Conservation (phyloP, 306 rosid genomes). For the Medicago truncatula region DNA sequence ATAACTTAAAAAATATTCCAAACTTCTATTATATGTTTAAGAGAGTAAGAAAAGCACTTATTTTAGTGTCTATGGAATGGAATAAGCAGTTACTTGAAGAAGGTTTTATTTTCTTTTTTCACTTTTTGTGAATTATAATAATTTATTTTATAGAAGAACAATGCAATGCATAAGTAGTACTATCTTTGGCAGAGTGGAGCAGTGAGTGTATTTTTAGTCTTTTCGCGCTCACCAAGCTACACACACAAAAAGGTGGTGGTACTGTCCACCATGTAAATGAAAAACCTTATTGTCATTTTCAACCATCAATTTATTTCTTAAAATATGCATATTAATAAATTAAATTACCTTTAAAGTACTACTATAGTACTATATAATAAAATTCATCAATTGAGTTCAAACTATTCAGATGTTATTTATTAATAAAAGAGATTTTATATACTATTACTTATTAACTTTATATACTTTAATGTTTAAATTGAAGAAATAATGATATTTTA, state of each 20-base stretch:
- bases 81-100: slow-evolving; percentile 75
- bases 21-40: slow-evolving; percentile 19
- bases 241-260: slow-evolving; percentile 29
- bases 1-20: slow-evolving; percentile 16
- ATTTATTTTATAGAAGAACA: slow-evolving; percentile 32
- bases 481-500: too few relatives aligned
- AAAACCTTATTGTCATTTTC: neutral
- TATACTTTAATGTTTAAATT: too few relatives aligned
- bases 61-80: slow-evolving; percentile 51
- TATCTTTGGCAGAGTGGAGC: slow-evolving; percentile 53
- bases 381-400: too few relatives aligned
- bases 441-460: too few relatives aligned
- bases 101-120: slow-evolving; percentile 50
- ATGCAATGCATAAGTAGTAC: slow-evolving; percentile 52
- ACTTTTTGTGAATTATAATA: slow-evolving; percentile 33
- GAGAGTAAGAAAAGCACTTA: neutral
- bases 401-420: too few relatives aligned
- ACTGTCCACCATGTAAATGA: slow-evolving; percentile 34
- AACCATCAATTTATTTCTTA: too few relatives aligned
- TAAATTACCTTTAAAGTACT: too few relatives aligned
- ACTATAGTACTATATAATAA: too few relatives aligned
- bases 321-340: too few relatives aligned
- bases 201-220: slow-evolving; percentile 43
- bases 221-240: slow-evolving; percentile 38
- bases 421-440: too few relatives aligned